Percentiles rank a stretch among this genome's conserved stretches.
Evolutionary conservation across 2,329 filamentous ascomycete genomes (phyloP).

Genomic region (Fusarium redolens): DNA sequence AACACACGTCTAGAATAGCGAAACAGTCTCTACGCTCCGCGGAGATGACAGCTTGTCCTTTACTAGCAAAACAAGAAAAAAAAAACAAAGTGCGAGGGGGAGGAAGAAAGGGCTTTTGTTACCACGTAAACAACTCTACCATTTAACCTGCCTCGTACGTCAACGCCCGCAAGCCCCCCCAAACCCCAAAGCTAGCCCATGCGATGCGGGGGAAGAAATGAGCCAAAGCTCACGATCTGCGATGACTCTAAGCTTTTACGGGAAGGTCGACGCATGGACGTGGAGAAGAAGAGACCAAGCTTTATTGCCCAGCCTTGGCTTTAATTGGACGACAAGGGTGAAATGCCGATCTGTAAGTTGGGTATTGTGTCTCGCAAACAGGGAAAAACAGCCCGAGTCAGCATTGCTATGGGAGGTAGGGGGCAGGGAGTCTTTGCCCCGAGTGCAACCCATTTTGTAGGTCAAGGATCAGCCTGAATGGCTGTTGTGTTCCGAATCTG

Average conservation of each 20-base stretch:
- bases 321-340: conserved; percentile 23
- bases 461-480: conserved; percentile 19
- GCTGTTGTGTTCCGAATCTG: conserved; percentile 1
- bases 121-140: neutral
- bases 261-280: conserved; percentile 26
- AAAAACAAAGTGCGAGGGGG: neutral
- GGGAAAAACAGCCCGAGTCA: conserved; percentile 23
- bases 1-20: neutral
- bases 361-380: conserved; percentile 4
- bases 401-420: neutral
- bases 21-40: neutral
- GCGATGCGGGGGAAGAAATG: conserved; percentile 24
- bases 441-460: conserved; percentile 18
- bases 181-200: conserved; percentile 8
- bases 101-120: conserved; percentile 18
- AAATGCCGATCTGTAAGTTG: conserved; percentile 25
- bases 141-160: conserved; percentile 2
- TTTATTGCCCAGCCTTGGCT: conserved; percentile 11
- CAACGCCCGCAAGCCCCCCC: conserved; percentile 17
- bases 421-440: neutral
- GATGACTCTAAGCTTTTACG: conserved; percentile 28
- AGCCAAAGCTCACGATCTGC: conserved; percentile 19
- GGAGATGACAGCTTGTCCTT: neutral
- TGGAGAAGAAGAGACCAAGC: conserved; percentile 23
- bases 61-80: neutral